phyloP scores from a whole-genome alignment of 2,329 filamentous ascomycete species.

The Amphichorda felina region DNA sequence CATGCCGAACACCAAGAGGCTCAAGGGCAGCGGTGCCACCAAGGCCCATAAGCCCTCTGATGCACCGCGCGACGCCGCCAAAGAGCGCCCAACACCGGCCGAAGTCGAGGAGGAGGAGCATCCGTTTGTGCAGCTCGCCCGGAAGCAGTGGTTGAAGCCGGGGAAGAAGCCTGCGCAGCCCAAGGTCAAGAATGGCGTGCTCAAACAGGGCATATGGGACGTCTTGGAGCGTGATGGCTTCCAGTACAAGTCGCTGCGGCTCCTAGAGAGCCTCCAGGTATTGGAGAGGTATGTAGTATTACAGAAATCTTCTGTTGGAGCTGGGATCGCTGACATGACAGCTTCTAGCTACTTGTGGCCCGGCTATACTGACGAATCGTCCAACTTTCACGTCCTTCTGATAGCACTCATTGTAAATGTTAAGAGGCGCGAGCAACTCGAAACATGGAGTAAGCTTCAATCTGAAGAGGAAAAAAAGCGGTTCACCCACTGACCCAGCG shows the following conservation, averaged over 20 bases:
- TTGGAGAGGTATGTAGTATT: constrained; percentile 55
- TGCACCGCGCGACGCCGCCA: constrained; percentile 24
- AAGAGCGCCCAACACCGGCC: constrained; percentile 39
- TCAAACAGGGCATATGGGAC: constrained; percentile 87
- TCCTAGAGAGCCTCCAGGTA: constrained; percentile 82
- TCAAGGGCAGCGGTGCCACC: constrained; percentile 38
- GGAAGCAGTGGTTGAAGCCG: constrained; percentile 70
- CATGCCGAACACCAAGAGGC: constrained; percentile 47
- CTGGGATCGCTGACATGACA: not conserved
- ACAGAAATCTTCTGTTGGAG: not conserved
- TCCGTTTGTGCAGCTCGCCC: constrained; percentile 65
- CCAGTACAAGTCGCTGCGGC: constrained; percentile 61
- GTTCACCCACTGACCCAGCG: too few species aligned
- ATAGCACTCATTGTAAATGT: constrained; percentile 78
- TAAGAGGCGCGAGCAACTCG: constrained; percentile 76
- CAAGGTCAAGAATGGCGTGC: constrained; percentile 70
- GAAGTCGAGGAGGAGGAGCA: constrained; percentile 62
- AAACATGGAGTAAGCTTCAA: constrained; percentile 62
- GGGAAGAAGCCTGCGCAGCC: constrained; percentile 48
- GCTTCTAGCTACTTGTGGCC: constrained; percentile 76
- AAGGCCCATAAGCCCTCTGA: constrained; percentile 19
- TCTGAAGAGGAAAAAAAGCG: too few species aligned
- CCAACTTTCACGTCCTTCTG: constrained; percentile 83
- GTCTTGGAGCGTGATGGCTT: constrained; percentile 74
- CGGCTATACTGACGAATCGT: constrained; percentile 75